These are phyloP conservation scores for Beauveria australis DNA, from an alignment of 2,329 filamentous ascomycete genomes.

Conservation along the genomic window DNA sequence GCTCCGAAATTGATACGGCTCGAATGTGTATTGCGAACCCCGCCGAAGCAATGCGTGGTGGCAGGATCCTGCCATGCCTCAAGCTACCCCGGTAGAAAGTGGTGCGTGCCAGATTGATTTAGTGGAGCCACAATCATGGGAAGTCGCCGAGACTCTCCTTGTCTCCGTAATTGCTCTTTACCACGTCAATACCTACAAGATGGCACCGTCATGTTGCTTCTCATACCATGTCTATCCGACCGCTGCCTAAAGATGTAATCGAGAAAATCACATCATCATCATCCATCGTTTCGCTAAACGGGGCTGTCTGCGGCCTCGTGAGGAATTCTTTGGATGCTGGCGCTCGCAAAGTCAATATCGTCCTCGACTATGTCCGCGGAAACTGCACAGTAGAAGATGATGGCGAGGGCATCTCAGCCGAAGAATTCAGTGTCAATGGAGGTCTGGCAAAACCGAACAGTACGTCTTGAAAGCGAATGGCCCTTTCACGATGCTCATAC, in stretches of 20 bases:
- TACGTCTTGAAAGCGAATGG: slow-evolving; percentile 31
- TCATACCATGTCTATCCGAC: slow-evolving; percentile 53
- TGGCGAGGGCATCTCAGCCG: slow-evolving; percentile 64
- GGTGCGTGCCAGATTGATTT: slow-evolving; percentile 9
- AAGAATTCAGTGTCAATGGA: slow-evolving; percentile 63
- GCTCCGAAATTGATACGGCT: neutral
- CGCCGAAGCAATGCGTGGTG: neutral
- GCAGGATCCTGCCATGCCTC: slow-evolving; percentile 5
- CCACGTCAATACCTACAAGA: neutral
- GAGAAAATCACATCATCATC: slow-evolving; percentile 80
- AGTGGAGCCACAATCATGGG: neutral
- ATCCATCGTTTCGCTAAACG: slow-evolving; percentile 66
- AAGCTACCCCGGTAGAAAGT: slow-evolving; percentile 6
- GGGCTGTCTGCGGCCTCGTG: slow-evolving; percentile 62
- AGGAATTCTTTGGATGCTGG: slow-evolving; percentile 79
- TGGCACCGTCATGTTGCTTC: neutral
- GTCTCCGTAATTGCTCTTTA: neutral
- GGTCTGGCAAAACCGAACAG: slow-evolving; percentile 67
- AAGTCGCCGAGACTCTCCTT: neutral
- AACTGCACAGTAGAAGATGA: slow-evolving; percentile 78
- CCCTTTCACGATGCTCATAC: neutral
- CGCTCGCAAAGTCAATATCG: slow-evolving; percentile 60
- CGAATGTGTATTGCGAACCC: neutral
- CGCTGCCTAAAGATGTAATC: slow-evolving; percentile 61
- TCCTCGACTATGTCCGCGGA: slow-evolving; percentile 66